Percentiles rank a stretch among this genome's conserved stretches.
These are phyloP conservation scores for Dictyophora rubrovolvata DNA, from an alignment of 768 basidiomycete species.

Conservation along the genomic window DNA sequence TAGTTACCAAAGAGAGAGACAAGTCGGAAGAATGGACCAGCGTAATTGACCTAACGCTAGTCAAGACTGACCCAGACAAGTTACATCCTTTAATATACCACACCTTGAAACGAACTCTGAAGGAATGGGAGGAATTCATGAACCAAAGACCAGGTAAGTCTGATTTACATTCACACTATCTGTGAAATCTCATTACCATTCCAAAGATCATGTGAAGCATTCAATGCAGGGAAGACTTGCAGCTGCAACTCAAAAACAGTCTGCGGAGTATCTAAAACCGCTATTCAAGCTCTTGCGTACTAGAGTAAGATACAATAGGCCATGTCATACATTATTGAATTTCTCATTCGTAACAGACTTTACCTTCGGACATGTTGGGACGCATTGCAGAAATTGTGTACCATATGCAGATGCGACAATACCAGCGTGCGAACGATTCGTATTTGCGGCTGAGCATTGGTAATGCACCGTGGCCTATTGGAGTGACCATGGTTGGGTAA, in stretches of 20 bases:
- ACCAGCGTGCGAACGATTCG: constrained; percentile 92
- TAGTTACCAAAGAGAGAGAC: constrained; percentile 53
- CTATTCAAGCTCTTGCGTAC: constrained; percentile 85
- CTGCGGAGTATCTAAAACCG: constrained; percentile 94
- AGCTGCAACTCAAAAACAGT: constrained; percentile 90
- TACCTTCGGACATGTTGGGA: constrained; percentile 75
- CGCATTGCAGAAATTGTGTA: constrained; percentile 92
- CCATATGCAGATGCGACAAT: constrained; percentile 92
- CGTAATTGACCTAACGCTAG: constrained; percentile 65
- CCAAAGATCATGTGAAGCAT: constrained; percentile 69
- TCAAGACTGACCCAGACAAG: constrained; percentile 90
- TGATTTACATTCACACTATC: neutral
- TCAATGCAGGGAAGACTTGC: constrained; percentile 89
- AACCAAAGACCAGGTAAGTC: constrained; percentile 78
- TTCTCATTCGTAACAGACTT: constrained; percentile 35
- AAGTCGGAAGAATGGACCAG: constrained; percentile 34
- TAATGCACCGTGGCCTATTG: constrained; percentile 99
- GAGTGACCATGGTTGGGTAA: constrained; percentile 98
- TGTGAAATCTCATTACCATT: neutral
- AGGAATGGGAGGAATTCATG: constrained; percentile 96
- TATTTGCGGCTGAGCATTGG: constrained; percentile 96
- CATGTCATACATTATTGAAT: neutral
- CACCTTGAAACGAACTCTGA: constrained; percentile 81
- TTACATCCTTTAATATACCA: constrained; percentile 96
- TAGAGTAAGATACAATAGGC: constrained; percentile 45